Evolutionary conservation across 495 filamentous ascomycete genomes (phyloP), one percentile per base, ranked within the genome.

Genomic region (Penicillium atrosanguineum): DNA sequence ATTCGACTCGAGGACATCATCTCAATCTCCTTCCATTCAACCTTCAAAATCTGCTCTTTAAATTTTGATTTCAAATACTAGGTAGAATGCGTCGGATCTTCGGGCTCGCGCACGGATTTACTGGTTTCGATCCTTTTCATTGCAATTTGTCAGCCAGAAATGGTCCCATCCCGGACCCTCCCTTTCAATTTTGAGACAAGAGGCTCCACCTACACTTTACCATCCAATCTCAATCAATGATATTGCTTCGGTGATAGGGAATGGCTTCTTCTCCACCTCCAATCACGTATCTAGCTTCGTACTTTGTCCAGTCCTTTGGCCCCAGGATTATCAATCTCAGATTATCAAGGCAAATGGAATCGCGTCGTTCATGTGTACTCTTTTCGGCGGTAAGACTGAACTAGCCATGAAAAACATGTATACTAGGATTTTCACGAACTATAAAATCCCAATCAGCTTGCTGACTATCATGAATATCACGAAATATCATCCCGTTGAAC

Each of bases 271-370:
- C 12, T 2, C 2, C 7, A 19, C 8, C 12, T 7, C 11, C 31
- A 38, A 47, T 47, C 14, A 47, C 14, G n/a, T 14, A 15, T n/a
- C 14, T 28, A 7, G 4, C 15, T 28, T 37, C 11, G 21, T 28
- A 25, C 19, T 20, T 36, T 21, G 48, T 9, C 1, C 4, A 8
- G 16, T 7, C 29, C 29, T 51, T 42, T 50, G 34, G 42, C 25
- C 34, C 41, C 41, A 16, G 26, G 26, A 42, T 56, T 50, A 56
- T 20, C 41, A 56, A 56, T 52, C 26, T 11, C 15, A 7, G 42
- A 57, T 57, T 57, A 57, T 44, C 38, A 57, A 57, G 46, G 44
- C 37, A 8, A 25, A 4, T 31, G 37, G 37, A n/a, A 39, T 0
- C 11, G 6, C 4, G 8, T 28, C 20, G 19, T 12, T 50, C 5